phyloP scores from a whole-genome alignment of 2,329 filamentous ascomycete genomes.

The Arthrobotrys sinensis region DNA sequence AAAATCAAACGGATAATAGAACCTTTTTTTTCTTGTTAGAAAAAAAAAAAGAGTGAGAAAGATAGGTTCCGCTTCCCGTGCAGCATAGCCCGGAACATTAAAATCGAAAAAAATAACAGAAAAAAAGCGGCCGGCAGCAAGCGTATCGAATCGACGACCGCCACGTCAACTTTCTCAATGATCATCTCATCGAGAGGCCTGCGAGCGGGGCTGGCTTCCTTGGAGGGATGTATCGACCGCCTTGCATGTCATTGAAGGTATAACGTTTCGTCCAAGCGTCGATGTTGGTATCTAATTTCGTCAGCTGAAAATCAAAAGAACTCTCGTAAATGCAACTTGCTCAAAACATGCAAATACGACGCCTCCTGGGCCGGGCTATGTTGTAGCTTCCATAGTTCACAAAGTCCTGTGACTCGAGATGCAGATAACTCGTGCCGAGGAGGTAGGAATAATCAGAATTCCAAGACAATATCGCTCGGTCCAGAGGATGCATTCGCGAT shows the following conservation, averaged over 20 bases:
- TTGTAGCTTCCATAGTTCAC: constrained; percentile 53
- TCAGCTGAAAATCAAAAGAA: constrained; percentile 60
- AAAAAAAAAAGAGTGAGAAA: constrained; percentile 39
- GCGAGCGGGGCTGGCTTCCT: constrained; percentile 60
- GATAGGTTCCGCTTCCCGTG: constrained; percentile 59
- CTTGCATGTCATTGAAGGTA: constrained; percentile 60
- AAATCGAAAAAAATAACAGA: constrained; percentile 57
- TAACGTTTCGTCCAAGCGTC: constrained; percentile 60
- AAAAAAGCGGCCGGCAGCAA: constrained; percentile 57
- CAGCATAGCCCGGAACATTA: constrained; percentile 61
- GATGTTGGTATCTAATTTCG: constrained; percentile 62
- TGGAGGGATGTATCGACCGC: constrained; percentile 59
- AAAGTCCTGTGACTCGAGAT: constrained; percentile 61
- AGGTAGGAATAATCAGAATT: constrained; percentile 57
- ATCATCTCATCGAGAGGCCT: constrained; percentile 61
- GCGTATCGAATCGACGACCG: constrained; percentile 60
- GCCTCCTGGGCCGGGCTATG: constrained; percentile 60
- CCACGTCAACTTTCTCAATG: constrained; percentile 61
- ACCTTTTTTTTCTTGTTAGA: constrained; percentile 51
- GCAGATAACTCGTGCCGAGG: constrained; percentile 61
- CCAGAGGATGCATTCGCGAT: constrained; percentile 58
- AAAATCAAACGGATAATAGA: constrained; percentile 56
- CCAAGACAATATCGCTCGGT: constrained; percentile 61
- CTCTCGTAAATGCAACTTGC: constrained; percentile 60
- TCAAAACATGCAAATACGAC: constrained; percentile 61